Evolutionary conservation across 2,329 filamentous ascomycete genomes (phyloP), one percentile per base, ranked within the genome.

Genomic region (Drechslera avenae): DNA sequence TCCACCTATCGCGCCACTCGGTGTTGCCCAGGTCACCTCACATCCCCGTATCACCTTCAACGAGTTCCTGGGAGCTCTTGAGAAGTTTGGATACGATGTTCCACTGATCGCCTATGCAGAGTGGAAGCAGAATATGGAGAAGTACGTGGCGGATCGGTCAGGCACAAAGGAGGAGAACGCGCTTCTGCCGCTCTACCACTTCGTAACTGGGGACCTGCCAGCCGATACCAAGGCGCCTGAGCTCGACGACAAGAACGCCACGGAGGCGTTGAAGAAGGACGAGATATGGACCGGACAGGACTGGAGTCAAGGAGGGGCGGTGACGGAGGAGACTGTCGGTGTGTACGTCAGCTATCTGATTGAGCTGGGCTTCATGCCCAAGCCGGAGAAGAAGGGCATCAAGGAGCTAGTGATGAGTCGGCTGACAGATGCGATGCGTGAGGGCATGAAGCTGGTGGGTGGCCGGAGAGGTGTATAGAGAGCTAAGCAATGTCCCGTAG

Each of bases 1-100:
- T 66, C 86, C 86, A 0, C 79, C 85, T 1, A 60, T 71, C n/a
- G 61, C 67, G 10, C 77, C 78, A 3, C 73, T 85, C 3, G 78
- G 82, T 52, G 89, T 96, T 4, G 82, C 85, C 1, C 90, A 96
- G 61, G 86, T 94, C 39, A 95, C 91, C 1, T 84, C 83, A 2
- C 90, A 92, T 71, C 91, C 91, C 2, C 81, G 90, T 13, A 81
- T 94, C 33, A 85, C 84, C 2, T 87, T 92, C 79, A 90, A 88
- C 74, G 81, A 90, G 68, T 96, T 86, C 74, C 80, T 94, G n/a
- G 81, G 82, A 16, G 79, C 83, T 0, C 79, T 96, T 6, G 81
- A 87, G 66, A 80, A 78, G 16, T 95, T 90, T 68, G 90, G 90
- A 19, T 96, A 91, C 74, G 68, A 79, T 19, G 83, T 86, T 0